Percentiles rank a stretch among this genome's conserved stretches.
Evolutionary conservation across 2,329 filamentous ascomycete species (phyloP).

Genomic region (Alternaria dauci): DNA sequence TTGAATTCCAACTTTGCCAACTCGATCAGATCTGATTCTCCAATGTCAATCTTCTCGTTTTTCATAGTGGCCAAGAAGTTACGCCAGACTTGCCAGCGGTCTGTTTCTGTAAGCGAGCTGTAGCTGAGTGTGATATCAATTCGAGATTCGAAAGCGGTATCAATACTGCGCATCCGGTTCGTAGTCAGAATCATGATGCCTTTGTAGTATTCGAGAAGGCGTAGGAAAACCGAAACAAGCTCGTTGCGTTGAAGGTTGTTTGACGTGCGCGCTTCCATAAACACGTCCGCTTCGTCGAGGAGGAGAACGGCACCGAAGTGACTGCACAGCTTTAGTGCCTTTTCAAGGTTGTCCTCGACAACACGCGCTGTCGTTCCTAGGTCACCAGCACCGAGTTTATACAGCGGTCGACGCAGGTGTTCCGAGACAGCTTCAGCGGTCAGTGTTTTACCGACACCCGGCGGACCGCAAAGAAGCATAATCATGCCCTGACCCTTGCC

Average conservation of each 20-base stretch:
- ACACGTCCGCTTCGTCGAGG: constrained; percentile 56
- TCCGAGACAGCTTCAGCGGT: constrained; percentile 9
- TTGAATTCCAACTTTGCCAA: constrained; percentile 13
- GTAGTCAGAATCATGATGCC: constrained; percentile 57
- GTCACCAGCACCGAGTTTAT: constrained; percentile 17
- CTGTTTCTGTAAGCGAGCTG: constrained; percentile 50
- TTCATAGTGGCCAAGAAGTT: constrained; percentile 19
- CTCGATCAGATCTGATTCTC: constrained; percentile 1
- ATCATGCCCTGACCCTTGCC: constrained; percentile 5
- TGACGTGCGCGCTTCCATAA: constrained; percentile 59
- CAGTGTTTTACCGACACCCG: constrained; percentile 4
- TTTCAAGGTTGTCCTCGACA: constrained; percentile 24
- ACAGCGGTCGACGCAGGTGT: constrained; percentile 15
- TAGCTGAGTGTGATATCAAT: constrained; percentile 21
- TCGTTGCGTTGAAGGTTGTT: constrained; percentile 32
- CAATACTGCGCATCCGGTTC: constrained; percentile 52
- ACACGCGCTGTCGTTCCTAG: constrained; percentile 19
- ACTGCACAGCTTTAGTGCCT: constrained; percentile 12
- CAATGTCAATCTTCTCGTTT: constrained; percentile 3
- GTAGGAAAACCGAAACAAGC: constrained; percentile 40
- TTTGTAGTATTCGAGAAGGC: constrained; percentile 54
- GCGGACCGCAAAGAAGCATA: constrained; percentile 6
- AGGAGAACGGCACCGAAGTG: constrained; percentile 8
- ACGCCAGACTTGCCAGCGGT: constrained; percentile 33
- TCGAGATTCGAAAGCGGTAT: constrained; percentile 50